Percentiles rank a stretch among this genome's conserved stretches.
Evolutionary conservation across 2,329 filamentous ascomycete species (phyloP).

Genomic region (Exophiala lecanii-corni): DNA sequence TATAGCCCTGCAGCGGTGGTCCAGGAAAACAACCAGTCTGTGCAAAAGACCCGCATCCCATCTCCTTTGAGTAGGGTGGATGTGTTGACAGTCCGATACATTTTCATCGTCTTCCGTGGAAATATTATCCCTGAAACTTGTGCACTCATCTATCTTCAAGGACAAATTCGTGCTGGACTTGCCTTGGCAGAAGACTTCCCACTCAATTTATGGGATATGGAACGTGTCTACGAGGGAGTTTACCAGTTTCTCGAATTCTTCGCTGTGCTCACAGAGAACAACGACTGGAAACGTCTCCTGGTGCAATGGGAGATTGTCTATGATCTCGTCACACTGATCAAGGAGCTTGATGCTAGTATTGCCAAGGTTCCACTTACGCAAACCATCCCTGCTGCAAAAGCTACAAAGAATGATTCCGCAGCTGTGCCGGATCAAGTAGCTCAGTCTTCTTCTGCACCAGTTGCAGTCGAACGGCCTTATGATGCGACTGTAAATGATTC

Average conservation of each 20-base stretch:
- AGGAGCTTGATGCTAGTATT: constrained; percentile 81
- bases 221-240: constrained; percentile 89
- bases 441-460: constrained; percentile 36
- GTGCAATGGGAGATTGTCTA: constrained; percentile 90
- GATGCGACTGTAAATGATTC: constrained; percentile 32
- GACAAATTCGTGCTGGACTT: constrained; percentile 73
- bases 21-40: constrained; percentile 48
- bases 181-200: constrained; percentile 83
- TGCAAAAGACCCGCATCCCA: constrained; percentile 49
- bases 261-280: constrained; percentile 79
- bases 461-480: constrained; percentile 63
- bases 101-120: constrained; percentile 87
- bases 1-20: constrained; percentile 45
- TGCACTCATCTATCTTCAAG: constrained; percentile 89
- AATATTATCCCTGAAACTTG: constrained; percentile 92
- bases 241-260: constrained; percentile 94
- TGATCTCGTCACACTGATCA: constrained; percentile 80
- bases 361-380: constrained; percentile 61
- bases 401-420: constrained; percentile 9
- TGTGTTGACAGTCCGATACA: constrained; percentile 71
- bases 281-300: constrained; percentile 75
- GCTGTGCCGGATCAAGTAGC: constrained; percentile 24
- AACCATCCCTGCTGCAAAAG: constrained; percentile 12
- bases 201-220: constrained; percentile 95
- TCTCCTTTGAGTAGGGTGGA: constrained; percentile 52